A percentile compares a stretch with the other conserved stretches of the same genome.
Conservation (phyloP, 306 rosid genomes). For the Delonix regia region DNA sequence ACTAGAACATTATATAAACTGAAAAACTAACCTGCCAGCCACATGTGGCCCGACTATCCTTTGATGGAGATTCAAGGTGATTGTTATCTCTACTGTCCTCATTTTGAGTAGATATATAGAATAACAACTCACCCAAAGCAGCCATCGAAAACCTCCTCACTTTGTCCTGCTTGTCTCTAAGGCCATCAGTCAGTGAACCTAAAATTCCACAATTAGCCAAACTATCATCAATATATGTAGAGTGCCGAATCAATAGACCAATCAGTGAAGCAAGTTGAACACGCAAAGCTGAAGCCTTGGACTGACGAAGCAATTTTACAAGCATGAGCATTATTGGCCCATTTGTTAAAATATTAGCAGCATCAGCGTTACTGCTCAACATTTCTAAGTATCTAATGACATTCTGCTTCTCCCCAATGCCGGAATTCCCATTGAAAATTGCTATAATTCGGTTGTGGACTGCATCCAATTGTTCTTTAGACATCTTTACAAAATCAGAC, state of each 20-base stretch:
- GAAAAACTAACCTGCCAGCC: conserved; percentile 91
- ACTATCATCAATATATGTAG: conserved; percentile 81
- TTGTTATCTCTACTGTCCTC: conserved; percentile 63
- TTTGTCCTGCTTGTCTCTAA: conserved; percentile 92
- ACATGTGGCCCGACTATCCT: conserved; percentile 58
- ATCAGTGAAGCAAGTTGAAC: conserved; percentile 92
- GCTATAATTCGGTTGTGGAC: conserved; percentile 62
- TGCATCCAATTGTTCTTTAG: conserved; percentile 77
- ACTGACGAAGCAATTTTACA: conserved; percentile 84
- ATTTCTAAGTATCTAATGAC: conserved; percentile 88
- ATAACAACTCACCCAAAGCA: conserved; percentile 90
- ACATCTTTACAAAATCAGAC: conserved; percentile 80
- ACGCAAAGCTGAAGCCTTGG: conserved; percentile 83
- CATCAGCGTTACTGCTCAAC: conserved; percentile 88
- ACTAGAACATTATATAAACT: conserved; percentile 28
- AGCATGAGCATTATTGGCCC: conserved; percentile 94
- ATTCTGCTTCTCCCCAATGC: conserved; percentile 89
- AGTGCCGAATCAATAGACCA: conserved; percentile 91
- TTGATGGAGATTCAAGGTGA: conserved; percentile 78
- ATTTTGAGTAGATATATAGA: conserved; percentile 89
- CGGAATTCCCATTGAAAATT: conserved; percentile 71
- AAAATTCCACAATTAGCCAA: conserved; percentile 89
- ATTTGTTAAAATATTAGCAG: conserved; percentile 94
- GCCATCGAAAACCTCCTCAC: conserved; percentile 99
- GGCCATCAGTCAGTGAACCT: conserved; percentile 85